Percentiles rank a stretch among this genome's conserved stretches.
Evolutionary conservation across 2,329 filamentous ascomycete genomes (phyloP).

Genomic region (Pleoardoris graminearum): DNA sequence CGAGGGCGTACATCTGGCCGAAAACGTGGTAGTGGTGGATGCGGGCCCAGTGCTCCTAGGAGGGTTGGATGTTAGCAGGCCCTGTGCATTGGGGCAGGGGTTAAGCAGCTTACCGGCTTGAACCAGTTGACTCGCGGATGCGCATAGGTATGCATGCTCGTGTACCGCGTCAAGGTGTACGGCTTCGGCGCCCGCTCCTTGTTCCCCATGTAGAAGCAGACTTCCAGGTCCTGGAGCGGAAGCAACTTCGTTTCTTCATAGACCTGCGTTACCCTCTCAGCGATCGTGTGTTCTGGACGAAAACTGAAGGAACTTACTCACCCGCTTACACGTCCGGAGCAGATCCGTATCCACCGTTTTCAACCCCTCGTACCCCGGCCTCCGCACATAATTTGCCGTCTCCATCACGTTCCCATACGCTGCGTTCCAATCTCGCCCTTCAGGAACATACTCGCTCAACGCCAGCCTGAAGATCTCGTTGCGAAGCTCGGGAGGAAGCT

Average conservation of each 20-base stretch:
- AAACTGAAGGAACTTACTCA: constrained; percentile 27
- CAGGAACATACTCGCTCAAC: constrained; percentile 18
- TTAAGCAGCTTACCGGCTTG: not conserved
- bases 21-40: constrained; percentile 7
- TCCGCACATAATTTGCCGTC: not conserved
- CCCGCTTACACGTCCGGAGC: constrained; percentile 40
- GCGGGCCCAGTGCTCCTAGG: not conserved
- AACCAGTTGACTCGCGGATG: constrained; percentile 3
- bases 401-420: constrained; percentile 19
- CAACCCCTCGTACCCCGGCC: constrained; percentile 28
- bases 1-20: constrained; percentile 10
- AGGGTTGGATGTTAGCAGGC: not conserved
- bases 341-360: constrained; percentile 31
- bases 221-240: constrained; percentile 1
- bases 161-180: not conserved
- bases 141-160: not conserved
- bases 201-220: constrained; percentile 2
- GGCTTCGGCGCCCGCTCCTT: not conserved
- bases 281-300: no score
- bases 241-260: constrained; percentile 3
- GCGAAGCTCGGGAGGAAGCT: constrained; percentile 24
- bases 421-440: constrained; percentile 15
- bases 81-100: not conserved
- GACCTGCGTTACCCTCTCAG: no score
- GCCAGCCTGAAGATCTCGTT: constrained; percentile 27